Percentiles rank a stretch among this genome's conserved stretches.
Conservation (phyloP, 192 early-diverging fungal species). For the Globomyces pollinis-pini region DNA sequence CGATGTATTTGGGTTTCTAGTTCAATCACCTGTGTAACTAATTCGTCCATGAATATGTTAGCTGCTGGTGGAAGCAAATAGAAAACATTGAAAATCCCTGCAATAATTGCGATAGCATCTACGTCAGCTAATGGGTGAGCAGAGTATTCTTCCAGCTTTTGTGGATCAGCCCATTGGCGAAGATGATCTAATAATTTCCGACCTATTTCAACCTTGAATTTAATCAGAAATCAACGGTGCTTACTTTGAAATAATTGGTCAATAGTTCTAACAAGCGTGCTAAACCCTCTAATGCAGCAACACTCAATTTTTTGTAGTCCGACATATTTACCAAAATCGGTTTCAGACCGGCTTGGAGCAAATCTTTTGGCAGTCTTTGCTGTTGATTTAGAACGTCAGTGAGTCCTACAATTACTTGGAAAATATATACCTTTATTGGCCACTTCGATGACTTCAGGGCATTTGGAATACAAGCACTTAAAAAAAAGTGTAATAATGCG, state of each 20-base stretch:
- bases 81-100: conserved; percentile 89
- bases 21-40: conserved; percentile 79
- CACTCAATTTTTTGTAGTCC: conserved; percentile 88
- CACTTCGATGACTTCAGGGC: conserved; percentile 88
- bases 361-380: conserved; percentile 87
- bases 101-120: conserved; percentile 89
- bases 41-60: conserved; percentile 81
- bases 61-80: conserved; percentile 86
- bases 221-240: too few relatives aligned
- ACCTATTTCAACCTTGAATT: conserved; percentile 98
- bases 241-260: conserved; percentile 98
- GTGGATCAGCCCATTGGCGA: conserved; percentile 84
- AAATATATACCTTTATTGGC: conserved; percentile 67
- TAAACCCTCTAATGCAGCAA: conserved; percentile 86
- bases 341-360: conserved; percentile 89
- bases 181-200: conserved; percentile 95
- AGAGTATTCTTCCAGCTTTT: conserved; percentile 69
- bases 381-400: conserved; percentile 70
- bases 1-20: conserved; percentile 78
- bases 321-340: conserved; percentile 94
- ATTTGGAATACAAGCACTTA: conserved; percentile 95
- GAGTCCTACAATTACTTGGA: conserved; percentile 52
- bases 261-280: conserved; percentile 87
- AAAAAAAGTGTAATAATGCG: conserved; percentile 97
- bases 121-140: conserved; percentile 81